Percentiles rank a stretch among this genome's conserved stretches.
phyloP scores from a whole-genome alignment of 2,329 filamentous ascomycete genomes.

The Elsinoe ampelina region DNA sequence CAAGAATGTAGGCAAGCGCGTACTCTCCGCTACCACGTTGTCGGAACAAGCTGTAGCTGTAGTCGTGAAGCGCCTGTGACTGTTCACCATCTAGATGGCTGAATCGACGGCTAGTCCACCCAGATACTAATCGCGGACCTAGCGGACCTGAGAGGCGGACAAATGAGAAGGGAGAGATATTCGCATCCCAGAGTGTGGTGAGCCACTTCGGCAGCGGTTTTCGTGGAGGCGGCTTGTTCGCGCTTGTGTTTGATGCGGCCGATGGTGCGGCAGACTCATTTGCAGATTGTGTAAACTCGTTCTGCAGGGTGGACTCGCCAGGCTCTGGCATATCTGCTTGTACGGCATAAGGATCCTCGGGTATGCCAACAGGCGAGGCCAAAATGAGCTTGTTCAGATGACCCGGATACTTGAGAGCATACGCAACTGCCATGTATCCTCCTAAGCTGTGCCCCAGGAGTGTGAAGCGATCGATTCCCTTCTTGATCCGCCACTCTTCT shows the following conservation, averaged over 20 bases:
- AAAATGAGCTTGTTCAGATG: slow-evolving; percentile 92
- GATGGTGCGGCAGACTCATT: slow-evolving; percentile 39
- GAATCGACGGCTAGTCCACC: slow-evolving; percentile 90
- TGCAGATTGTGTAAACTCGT: slow-evolving; percentile 73
- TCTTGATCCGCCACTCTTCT: slow-evolving; percentile 86
- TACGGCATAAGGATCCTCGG: slow-evolving; percentile 85
- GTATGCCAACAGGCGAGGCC: slow-evolving; percentile 87
- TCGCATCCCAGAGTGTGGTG: slow-evolving; percentile 91
- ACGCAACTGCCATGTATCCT: slow-evolving; percentile 89
- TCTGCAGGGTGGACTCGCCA: slow-evolving; percentile 59
- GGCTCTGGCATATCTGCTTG: slow-evolving; percentile 72
- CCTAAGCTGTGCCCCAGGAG: slow-evolving; percentile 87
- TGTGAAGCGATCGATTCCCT: slow-evolving; percentile 87
- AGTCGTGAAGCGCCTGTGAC: slow-evolving; percentile 77
- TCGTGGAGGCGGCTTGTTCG: slow-evolving; percentile 40
- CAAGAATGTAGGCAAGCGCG: slow-evolving; percentile 81
- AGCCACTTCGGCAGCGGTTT: slow-evolving; percentile 73
- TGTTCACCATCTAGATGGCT: slow-evolving; percentile 75
- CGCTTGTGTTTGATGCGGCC: slow-evolving; percentile 47
- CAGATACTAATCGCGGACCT: slow-evolving; percentile 83
- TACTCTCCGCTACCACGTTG: slow-evolving; percentile 91
- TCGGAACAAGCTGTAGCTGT: slow-evolving; percentile 88
- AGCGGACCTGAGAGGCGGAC: slow-evolving; percentile 81
- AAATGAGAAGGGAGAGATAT: slow-evolving; percentile 88
- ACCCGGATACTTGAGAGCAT: slow-evolving; percentile 92